phyloP scores from a whole-genome alignment of 306 rosid genomes.

The Arachis stenosperma region DNA sequence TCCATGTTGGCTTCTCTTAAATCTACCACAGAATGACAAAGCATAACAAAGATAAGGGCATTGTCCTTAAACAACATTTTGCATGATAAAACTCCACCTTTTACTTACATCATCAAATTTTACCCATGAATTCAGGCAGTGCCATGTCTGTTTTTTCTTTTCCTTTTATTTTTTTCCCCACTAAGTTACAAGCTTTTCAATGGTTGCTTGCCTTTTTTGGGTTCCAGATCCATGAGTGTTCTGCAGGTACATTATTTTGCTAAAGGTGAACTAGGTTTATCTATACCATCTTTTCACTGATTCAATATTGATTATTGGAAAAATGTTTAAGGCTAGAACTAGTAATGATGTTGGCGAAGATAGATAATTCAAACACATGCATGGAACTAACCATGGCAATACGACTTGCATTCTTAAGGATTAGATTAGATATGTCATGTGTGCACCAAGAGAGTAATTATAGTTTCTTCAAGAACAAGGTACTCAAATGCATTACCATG shows the following conservation, averaged over 20 bases:
- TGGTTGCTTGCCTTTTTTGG: conserved; percentile 3
- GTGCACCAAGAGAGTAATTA: conserved; percentile 15
- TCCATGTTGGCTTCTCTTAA: conserved; percentile 48
- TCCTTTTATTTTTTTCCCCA: no score
- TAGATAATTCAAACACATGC: not conserved
- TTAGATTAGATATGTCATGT: not conserved
- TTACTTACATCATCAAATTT: not conserved
- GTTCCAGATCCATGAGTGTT: not conserved
- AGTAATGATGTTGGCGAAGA: not conserved
- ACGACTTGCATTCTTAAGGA: conserved; percentile 3
- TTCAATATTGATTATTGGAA: not conserved
- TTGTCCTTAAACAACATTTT: conserved; percentile 19
- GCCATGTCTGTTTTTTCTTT: not conserved
- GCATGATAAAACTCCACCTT: not conserved
- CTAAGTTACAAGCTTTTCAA: not conserved
- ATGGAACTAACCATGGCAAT: conserved; percentile 10
- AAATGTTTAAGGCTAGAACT: not conserved
- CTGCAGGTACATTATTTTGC: not conserved
- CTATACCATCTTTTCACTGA: not conserved
- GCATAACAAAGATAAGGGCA: conserved; percentile 4
- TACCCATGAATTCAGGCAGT: conserved; percentile 3
- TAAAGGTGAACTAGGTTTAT: not conserved
- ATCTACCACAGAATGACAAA: conserved; percentile 36
- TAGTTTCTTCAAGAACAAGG: conserved; percentile 9
- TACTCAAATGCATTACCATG: conserved; percentile 54